Conservation (phyloP, 495 filamentous ascomycete species). For the Neurospora sp. region DNA sequence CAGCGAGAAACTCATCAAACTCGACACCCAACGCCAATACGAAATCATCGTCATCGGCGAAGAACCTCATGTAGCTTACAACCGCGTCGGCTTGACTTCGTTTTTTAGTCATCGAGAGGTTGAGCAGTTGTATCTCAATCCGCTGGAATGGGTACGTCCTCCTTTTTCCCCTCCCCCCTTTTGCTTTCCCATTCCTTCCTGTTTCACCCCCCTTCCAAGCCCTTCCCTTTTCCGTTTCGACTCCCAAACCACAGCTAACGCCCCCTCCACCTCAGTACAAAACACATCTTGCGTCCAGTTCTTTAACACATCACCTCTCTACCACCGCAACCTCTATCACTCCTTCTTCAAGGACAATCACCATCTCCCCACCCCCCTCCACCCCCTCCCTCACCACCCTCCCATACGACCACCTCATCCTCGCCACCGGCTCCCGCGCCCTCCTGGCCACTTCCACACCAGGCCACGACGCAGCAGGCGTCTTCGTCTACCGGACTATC, state of each 20-base stretch:
- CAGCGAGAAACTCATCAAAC: slow-evolving; percentile 81
- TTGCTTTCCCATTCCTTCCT: no score
- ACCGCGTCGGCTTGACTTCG: slow-evolving; percentile 86
- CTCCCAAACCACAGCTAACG: no score
- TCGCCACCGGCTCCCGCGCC: slow-evolving; percentile 89
- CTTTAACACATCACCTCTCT: no score
- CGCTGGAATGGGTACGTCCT: slow-evolving; percentile 66
- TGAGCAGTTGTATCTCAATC: slow-evolving; percentile 85
- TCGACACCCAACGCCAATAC: slow-evolving; percentile 71
- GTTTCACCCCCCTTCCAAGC: no score
- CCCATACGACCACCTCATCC: slow-evolving; percentile 83
- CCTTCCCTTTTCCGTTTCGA: no score
- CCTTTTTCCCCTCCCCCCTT: no score
- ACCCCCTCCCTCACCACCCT: slow-evolving; percentile 87
- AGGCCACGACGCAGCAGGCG: slow-evolving; percentile 73
- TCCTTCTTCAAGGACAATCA: no score
- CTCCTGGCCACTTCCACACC: slow-evolving; percentile 72
- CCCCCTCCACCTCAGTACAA: no score
- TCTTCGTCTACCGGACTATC: slow-evolving; percentile 94
- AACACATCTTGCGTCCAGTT: no score
- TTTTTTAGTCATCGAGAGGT: slow-evolving; percentile 89
- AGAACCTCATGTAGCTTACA: slow-evolving; percentile 86
- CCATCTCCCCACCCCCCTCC: slow-evolving; percentile 82
- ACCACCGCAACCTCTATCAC: no score
- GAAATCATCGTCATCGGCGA: slow-evolving; percentile 88